These are phyloP conservation scores for Talaromyces sp. DNA, from an alignment of 2,329 filamentous ascomycete genomes.

Conservation along the genomic window DNA sequence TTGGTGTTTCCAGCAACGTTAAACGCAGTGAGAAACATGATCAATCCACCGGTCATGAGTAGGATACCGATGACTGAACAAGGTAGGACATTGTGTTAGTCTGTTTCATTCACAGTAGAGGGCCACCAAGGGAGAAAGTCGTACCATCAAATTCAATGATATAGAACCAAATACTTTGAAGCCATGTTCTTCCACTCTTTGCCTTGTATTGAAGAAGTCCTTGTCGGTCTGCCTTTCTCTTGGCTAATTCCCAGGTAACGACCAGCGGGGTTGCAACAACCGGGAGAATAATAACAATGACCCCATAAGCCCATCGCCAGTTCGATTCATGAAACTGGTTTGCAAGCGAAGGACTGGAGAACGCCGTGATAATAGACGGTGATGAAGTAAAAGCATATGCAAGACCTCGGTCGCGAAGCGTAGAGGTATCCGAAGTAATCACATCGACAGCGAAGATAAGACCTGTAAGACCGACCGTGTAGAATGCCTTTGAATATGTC, in stretches of 20 bases:
- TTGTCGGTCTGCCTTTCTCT: too few species aligned
- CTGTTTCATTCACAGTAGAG: too few species aligned
- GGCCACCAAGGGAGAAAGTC: not conserved
- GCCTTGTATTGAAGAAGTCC: too few species aligned
- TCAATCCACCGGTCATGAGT: constrained; percentile 62
- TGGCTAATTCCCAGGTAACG: too few species aligned
- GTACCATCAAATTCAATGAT: not conserved
- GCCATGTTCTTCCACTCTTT: too few species aligned
- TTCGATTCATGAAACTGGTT: too few species aligned
- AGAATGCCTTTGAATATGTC: constrained; percentile 55
- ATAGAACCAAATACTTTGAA: too few species aligned
- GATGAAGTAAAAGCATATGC: constrained; percentile 62
- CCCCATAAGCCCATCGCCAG: too few species aligned
- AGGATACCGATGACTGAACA: constrained; percentile 23
- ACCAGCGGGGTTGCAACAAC: too few species aligned
- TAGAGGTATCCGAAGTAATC: constrained; percentile 65
- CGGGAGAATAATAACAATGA: too few species aligned
- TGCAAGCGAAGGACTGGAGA: constrained; percentile 48
- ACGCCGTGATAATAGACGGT: constrained; percentile 64
- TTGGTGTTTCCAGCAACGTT: constrained; percentile 51
- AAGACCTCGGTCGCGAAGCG: constrained; percentile 62
- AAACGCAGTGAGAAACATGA: constrained; percentile 68
- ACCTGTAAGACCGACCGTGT: constrained; percentile 60
- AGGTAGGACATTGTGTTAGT: too few species aligned
- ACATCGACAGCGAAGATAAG: constrained; percentile 60